phyloP scores from a whole-genome alignment of 192 early-diverging fungal genomes.

The Gryganskiella cystojenkinii region DNA sequence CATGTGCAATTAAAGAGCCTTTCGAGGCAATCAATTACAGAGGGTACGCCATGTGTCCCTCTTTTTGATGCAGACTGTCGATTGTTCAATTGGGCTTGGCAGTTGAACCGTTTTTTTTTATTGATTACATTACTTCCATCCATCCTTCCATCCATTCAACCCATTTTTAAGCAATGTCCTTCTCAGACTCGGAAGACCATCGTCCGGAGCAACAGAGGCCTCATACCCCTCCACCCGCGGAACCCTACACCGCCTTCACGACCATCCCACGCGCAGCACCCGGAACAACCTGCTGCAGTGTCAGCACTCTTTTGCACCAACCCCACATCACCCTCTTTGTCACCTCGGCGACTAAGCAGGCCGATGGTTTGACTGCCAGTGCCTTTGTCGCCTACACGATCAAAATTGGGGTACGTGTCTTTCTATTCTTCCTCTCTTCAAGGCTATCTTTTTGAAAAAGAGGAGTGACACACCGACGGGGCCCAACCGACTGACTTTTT shows the following conservation, averaged over 20 bases:
- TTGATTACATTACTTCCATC: neutral
- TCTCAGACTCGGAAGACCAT: constrained; percentile 30
- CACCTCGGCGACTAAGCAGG: constrained; percentile 60
- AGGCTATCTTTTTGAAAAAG: too few species aligned
- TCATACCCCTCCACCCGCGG: constrained; percentile 4
- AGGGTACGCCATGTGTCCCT: neutral
- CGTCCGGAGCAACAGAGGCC: constrained; percentile 4
- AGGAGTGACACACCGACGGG: too few species aligned
- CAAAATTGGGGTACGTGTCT: constrained; percentile 58
- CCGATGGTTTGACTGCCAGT: constrained; percentile 58
- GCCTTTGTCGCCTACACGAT: constrained; percentile 66
- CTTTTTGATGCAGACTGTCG: neutral
- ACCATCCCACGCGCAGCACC: constrained; percentile 49
- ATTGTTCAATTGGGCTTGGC: too few species aligned
- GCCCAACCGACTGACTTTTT: neutral
- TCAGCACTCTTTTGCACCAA: constrained; percentile 49
- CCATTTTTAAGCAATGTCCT: constrained; percentile 18
- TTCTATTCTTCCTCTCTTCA: neutral
- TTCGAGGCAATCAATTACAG: neutral
- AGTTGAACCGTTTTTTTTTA: neutral
- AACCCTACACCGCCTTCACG: constrained; percentile 45
- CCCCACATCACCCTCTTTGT: constrained; percentile 55
- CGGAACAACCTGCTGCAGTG: constrained; percentile 48
- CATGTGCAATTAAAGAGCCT: constrained; percentile 2
- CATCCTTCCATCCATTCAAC: neutral